These are phyloP conservation scores for Dioscorea zingiberensis DNA, from an alignment of 106 monocot species.

Conservation along the genomic window DNA sequence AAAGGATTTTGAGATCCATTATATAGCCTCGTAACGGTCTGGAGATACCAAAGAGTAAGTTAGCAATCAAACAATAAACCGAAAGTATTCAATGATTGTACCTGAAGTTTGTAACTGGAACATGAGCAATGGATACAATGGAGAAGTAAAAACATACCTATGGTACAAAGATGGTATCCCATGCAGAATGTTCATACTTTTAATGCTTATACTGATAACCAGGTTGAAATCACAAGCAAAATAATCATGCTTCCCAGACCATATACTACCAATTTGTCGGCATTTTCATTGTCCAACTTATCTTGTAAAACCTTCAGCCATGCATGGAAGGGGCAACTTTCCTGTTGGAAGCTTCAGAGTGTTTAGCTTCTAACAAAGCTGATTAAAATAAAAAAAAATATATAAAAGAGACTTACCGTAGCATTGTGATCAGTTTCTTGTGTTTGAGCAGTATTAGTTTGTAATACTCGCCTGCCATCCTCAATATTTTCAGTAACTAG, in stretches of 20 bases:
- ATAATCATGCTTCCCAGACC: constrained; percentile 68
- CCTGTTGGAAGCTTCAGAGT: constrained; percentile 18
- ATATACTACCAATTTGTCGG: constrained; percentile 46
- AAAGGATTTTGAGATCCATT: too few relatives aligned
- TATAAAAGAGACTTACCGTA: constrained; percentile 25
- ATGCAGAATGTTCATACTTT: too few relatives aligned
- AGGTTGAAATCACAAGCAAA: constrained; percentile 51
- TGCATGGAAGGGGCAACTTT: constrained; percentile 23
- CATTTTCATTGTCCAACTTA: constrained; percentile 30
- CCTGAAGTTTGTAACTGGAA: too few relatives aligned
- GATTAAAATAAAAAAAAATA: background rate
- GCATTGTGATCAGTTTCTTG: constrained; percentile 5
- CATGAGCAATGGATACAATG: too few relatives aligned
- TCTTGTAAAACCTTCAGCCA: constrained; percentile 46
- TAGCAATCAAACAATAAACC: too few relatives aligned
- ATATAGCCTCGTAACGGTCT: too few relatives aligned
- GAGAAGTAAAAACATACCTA: too few relatives aligned
- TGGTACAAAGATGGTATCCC: too few relatives aligned
- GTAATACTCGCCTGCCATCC: constrained; percentile 10
- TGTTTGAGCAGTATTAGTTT: constrained; percentile 10
- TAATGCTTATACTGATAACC: constrained; percentile 36
- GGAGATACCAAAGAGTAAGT: too few relatives aligned
- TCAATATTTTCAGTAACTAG: constrained; percentile 2
- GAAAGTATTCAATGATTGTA: too few relatives aligned
- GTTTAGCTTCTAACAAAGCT: constrained; percentile 12